A percentile compares a stretch with the other conserved stretches of the same genome.
These are phyloP conservation scores for Fragaria ananassa DNA, from an alignment of 306 rosid species.

Conservation along the genomic window DNA sequence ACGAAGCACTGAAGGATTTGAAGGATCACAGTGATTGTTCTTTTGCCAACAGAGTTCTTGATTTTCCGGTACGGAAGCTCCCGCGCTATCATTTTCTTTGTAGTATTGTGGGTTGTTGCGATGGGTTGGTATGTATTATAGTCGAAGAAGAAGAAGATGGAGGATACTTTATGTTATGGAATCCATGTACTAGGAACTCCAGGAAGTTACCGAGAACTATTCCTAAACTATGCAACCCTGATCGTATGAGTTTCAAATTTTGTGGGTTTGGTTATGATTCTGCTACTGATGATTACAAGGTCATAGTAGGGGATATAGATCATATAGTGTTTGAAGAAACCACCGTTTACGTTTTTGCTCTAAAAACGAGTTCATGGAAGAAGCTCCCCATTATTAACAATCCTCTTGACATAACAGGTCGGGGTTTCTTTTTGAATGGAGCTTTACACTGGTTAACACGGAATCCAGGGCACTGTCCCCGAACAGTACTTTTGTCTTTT, in stretches of 20 bases:
- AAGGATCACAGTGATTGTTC: background rate
- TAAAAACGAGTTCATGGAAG: background rate
- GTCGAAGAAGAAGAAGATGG: background rate
- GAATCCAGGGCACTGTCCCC: too few species aligned
- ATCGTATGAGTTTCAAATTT: too few species aligned
- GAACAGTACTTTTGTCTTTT: background rate
- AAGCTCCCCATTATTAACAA: background rate
- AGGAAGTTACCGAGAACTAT: background rate
- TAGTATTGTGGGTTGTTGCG: background rate
- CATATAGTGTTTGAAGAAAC: background rate
- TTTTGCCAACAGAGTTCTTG: background rate
- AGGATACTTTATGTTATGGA: background rate
- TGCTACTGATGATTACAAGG: background rate
- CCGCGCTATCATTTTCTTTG: background rate
- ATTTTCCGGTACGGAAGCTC: background rate
- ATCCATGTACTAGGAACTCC: background rate
- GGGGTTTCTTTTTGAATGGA: background rate
- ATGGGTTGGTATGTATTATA: background rate
- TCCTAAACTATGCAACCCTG: background rate
- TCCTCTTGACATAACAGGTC: background rate
- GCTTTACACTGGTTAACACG: background rate
- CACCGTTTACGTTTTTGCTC: background rate
- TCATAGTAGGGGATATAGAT: background rate
- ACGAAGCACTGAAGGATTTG: background rate
- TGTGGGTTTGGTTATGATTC: background rate